A percentile compares a stretch with the other conserved stretches of the same genome.
phyloP scores from a whole-genome alignment of 352 stramenopile species.

The Phytopythium cucurbitacearum region DNA sequence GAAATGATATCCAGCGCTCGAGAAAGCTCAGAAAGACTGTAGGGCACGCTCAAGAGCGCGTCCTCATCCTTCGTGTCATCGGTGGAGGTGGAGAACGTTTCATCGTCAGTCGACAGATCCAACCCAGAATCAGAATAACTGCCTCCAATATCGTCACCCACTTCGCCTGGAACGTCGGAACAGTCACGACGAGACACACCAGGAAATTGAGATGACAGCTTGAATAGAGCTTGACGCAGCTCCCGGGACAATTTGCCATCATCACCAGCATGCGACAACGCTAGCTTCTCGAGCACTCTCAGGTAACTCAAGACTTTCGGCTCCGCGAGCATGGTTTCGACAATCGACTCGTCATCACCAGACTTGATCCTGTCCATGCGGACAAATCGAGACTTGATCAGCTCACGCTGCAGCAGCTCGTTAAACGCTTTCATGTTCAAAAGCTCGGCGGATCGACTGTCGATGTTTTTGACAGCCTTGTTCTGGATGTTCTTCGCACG shows the following conservation, averaged over 20 bases:
- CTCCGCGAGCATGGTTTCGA: conserved; percentile 41
- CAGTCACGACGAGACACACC: neutral
- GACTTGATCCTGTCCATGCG: conserved; percentile 14
- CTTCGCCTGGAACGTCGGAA: neutral
- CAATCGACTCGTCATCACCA: conserved; percentile 18
- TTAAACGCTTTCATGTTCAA: conserved; percentile 67
- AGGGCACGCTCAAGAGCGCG: conserved; percentile 13
- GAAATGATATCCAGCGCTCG: conserved; percentile 54
- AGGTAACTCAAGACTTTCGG: conserved; percentile 50
- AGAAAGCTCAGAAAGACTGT: conserved; percentile 35
- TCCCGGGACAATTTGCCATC: neutral
- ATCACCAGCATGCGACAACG: conserved; percentile 2
- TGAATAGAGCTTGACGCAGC: conserved; percentile 1
- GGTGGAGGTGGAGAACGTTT: conserved; percentile 31
- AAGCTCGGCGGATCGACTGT: conserved; percentile 72
- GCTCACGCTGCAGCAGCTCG: conserved; percentile 54
- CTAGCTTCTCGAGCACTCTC: conserved; percentile 47
- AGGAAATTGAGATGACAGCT: conserved; percentile 2
- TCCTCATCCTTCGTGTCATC: conserved; percentile 20
- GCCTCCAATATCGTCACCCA: neutral
- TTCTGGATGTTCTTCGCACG: conserved; percentile 88
- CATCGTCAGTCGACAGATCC: conserved; percentile 28
- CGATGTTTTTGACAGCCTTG: conserved; percentile 87
- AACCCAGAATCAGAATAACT: conserved; percentile 5
- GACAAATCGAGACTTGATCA: conserved; percentile 55